Conservation (phyloP, 2,329 filamentous ascomycete species). For the Sclerotinia nivalis region DNA sequence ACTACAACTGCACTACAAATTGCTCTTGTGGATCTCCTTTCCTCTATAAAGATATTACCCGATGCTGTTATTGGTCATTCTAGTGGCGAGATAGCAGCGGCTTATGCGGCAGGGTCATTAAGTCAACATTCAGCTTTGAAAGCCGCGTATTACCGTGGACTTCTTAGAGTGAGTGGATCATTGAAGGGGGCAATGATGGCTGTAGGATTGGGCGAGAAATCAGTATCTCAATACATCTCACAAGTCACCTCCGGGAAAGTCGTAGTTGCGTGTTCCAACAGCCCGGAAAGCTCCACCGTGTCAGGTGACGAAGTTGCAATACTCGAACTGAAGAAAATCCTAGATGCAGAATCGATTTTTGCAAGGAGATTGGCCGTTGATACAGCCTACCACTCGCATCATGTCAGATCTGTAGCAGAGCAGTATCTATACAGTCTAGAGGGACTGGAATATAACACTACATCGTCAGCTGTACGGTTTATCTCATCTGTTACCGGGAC, state of each 20-base stretch:
- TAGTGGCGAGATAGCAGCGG: constrained; percentile 39
- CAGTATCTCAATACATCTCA: constrained; percentile 28
- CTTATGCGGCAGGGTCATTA: constrained; percentile 35
- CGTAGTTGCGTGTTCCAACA: constrained; percentile 40
- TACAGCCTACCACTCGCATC: not conserved
- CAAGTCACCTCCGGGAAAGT: not conserved
- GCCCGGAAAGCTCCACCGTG: constrained; percentile 29
- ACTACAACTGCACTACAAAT: constrained; percentile 51
- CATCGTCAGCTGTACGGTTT: constrained; percentile 40
- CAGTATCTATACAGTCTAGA: not conserved
- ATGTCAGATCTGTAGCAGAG: not conserved
- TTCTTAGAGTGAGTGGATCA: constrained; percentile 41
- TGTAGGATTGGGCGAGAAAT: constrained; percentile 40
- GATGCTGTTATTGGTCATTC: constrained; percentile 37
- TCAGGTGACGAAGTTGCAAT: constrained; percentile 28
- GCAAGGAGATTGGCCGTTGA: constrained; percentile 23
- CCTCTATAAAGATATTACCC: constrained; percentile 40
- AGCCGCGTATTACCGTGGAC: constrained; percentile 37
- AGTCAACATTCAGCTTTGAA: constrained; percentile 32
- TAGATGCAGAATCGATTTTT: constrained; percentile 32
- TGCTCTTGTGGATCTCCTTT: constrained; percentile 46
- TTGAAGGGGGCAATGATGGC: constrained; percentile 51
- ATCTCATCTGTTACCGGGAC: constrained; percentile 46
- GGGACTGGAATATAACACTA: not conserved
- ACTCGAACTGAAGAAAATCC: constrained; percentile 23